A percentile compares a stretch with the other conserved stretches of the same genome.
Evolutionary conservation across 768 basidiomycete species (phyloP).

Genomic region (Hydnomerulius pinastri): DNA sequence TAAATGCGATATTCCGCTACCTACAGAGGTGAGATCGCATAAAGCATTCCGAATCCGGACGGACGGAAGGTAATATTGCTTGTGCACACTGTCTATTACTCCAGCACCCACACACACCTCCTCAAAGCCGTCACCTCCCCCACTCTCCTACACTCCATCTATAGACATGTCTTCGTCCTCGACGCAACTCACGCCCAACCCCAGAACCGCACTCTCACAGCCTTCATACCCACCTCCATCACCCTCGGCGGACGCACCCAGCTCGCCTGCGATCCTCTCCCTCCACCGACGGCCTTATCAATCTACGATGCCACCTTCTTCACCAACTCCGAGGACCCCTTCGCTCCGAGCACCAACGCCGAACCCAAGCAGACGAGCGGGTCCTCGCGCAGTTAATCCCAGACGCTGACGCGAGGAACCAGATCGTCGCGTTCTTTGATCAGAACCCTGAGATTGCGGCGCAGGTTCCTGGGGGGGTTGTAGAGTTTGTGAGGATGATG

Average conservation of each 20-base stretch:
- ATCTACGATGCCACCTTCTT: constrained; percentile 80
- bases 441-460: constrained; percentile 50
- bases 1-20: constrained; percentile 72
- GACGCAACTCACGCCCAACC: constrained; percentile 52
- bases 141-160: constrained; percentile 53
- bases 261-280: constrained; percentile 85
- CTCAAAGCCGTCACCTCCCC: constrained; percentile 41
- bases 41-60: constrained; percentile 70
- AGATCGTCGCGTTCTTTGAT: too few relatives aligned
- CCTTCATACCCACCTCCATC: constrained; percentile 69
- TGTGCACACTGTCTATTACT: not conserved
- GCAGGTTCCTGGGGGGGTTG: constrained; percentile 61
- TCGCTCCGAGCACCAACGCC: too few relatives aligned
- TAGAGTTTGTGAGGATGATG: too few relatives aligned
- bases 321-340: constrained; percentile 55
- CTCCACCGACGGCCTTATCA: constrained; percentile 62
- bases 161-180: constrained; percentile 78
- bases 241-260: constrained; percentile 52
- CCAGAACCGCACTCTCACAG: constrained; percentile 49
- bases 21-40: constrained; percentile 58
- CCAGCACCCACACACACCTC: constrained; percentile 23
- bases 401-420: too few relatives aligned
- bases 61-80: constrained; percentile 56
- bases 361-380: constrained; percentile 46
- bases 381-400: constrained; percentile 53